Evolutionary conservation across 176 grass and related monocot genomes (phyloP), one percentile per base, ranked within the genome.

Genomic region (Rhynchospora breviuscula): DNA sequence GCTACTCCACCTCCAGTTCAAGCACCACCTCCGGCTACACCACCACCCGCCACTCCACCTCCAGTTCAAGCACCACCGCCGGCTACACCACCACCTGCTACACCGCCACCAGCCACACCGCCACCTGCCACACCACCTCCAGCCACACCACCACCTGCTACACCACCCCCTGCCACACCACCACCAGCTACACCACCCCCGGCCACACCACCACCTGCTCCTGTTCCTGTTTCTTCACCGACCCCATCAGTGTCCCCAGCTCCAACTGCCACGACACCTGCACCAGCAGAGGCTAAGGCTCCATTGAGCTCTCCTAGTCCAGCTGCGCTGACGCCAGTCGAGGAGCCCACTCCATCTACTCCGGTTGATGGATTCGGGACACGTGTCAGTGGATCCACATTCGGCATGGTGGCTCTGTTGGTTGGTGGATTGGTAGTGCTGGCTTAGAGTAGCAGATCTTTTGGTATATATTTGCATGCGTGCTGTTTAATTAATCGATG

Each of bases 221-320:
- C 89, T 76, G 71, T 88, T 10, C 89, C 92, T 2, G 1, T 72
- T 31, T 83, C 85, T 35, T 83, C 86, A 15, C 48, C 92, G 51
- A 66, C 85, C 19, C 89, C 92, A 2, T 81, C 80, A 14, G 11
- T 78, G 4, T 78, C 90, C 4, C 87, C 86, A 0, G 10, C 86
- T 6, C 59, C 79, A 15, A 12, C 81, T 2, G 26, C 44, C 3
- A 75, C 13, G 17, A 59, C 87, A 0, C 89, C 88, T 8, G 53
- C 90, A 0, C 85, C 92, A 6, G 84, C 71, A 1, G 88, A 90
- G 10, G 9, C 79, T 44, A 63, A 81, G 26, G 61, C 79, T 49
- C 79, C 75, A 44, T 5, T 47, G 64, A 60, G 15, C 65, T 13
- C 86, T 1, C 68, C 59, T 3, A 83, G 23, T 70, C 81, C 86